These are phyloP conservation scores for Dryas drummondii DNA, from an alignment of 306 rosid species.

Conservation along the genomic window DNA sequence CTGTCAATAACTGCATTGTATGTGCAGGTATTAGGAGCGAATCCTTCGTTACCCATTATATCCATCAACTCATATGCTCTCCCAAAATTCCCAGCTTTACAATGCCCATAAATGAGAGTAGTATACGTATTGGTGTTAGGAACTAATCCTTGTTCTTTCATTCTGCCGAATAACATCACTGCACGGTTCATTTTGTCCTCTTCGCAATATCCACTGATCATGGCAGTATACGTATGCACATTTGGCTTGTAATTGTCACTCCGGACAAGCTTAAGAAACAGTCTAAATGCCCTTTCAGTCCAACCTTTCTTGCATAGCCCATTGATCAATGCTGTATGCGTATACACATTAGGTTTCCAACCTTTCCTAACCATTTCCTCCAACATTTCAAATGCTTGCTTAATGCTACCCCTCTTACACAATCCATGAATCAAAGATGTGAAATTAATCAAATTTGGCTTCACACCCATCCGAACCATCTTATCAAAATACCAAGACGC, in stretches of 20 bases:
- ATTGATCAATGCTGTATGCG: conserved; percentile 69
- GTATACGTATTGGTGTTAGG: conserved; percentile 81
- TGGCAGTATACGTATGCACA: conserved; percentile 81
- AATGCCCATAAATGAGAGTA: conserved; percentile 71
- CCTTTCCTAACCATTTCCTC: conserved; percentile 94
- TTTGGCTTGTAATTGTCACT: conserved; percentile 77
- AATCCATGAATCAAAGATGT: conserved; percentile 74
- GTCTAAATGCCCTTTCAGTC: conserved; percentile 89
- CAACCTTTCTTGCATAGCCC: conserved; percentile 98
- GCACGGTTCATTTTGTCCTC: conserved; percentile 72
- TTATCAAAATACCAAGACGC: conserved; percentile 68
- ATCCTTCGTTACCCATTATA: conserved; percentile 67
- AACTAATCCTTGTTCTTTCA: conserved; percentile 81
- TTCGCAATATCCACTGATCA: conserved; percentile 80
- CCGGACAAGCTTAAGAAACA: conserved; percentile 90
- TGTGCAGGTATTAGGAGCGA: conserved; percentile 64
- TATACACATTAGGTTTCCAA: conserved; percentile 90
- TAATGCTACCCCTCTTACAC: conserved; percentile 84
- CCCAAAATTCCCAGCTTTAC: conserved; percentile 65
- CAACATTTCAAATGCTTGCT: conserved; percentile 93
- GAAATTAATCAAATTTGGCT: conserved; percentile 76
- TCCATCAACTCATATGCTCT: conserved; percentile 67
- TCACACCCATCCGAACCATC: conserved; percentile 58
- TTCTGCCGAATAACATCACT: conserved; percentile 77
- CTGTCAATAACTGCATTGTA: conserved; percentile 73